phyloP scores from a whole-genome alignment of 345 rosid genomes.

The Eucalyptus sp. region DNA sequence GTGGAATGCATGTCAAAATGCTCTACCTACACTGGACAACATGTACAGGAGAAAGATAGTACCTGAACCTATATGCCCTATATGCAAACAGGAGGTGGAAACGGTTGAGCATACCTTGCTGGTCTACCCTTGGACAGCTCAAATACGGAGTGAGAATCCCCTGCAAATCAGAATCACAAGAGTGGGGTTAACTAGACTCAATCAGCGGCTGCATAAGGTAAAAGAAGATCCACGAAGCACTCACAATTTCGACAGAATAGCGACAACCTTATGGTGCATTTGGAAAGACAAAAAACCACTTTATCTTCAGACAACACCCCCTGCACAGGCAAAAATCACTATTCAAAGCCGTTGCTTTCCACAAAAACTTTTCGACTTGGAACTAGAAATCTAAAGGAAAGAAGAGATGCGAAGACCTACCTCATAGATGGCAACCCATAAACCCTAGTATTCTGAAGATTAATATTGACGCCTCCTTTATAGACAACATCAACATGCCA shows the following conservation, averaged over 20 bases:
- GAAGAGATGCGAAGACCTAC: too few species aligned
- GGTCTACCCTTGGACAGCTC: rapidly evolving
- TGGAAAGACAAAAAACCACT: rapidly evolving
- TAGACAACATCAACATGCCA: too few species aligned
- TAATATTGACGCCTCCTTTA: background rate
- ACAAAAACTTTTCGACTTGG: rapidly evolving
- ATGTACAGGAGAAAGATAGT: rapidly evolving
- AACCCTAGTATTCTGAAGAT: rapidly evolving
- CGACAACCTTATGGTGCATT: background rate
- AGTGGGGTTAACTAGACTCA: background rate
- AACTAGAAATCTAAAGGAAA: rapidly evolving
- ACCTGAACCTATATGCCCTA: rapidly evolving
- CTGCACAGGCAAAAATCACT: rapidly evolving
- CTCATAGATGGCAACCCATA: rapidly evolving
- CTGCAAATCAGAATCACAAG: background rate
- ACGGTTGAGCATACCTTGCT: rapidly evolving
- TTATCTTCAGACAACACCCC: background rate
- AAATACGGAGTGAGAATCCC: background rate
- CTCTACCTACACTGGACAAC: background rate
- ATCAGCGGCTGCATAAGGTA: too few species aligned
- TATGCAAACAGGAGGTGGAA: rapidly evolving
- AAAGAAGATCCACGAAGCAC: background rate
- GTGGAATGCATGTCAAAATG: background rate
- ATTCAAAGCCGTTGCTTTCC: rapidly evolving
- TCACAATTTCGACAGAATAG: too few species aligned